Base-by-base conservation (phyloP, 2,329 filamentous ascomycete genomes). In the Dactylella cylindrospora region DNA sequence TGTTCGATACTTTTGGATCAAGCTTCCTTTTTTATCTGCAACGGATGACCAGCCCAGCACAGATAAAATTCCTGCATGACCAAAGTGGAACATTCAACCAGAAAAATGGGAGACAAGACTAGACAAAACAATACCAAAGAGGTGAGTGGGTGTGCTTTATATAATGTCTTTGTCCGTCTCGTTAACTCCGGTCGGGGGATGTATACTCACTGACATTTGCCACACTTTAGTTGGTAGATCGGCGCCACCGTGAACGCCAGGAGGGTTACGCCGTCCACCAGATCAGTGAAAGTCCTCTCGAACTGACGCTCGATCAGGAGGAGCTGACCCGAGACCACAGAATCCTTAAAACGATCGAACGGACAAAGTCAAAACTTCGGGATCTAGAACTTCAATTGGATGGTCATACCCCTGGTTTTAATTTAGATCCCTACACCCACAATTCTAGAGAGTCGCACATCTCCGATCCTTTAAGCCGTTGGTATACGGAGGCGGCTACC, bases 61-160 rank as follows among this genome's bases (percentile, higher is more conserved):
- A 57, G 35, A 49, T 49, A 57, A 47, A 32, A 47, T 41, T 45
- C 29, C 22, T 50, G 40, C 35, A 36, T 44, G 20, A 35, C 44
- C 36, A 57, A 44, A 57, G 20, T 36, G 38, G 23, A 44, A 49
- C 38, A 19, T 33, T 36, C 12, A 45, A 33, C 36, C 43, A 49
- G 51, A 55, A n/a, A n/a, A n/a, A 55, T 41, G 44, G 32, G 36
- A 29, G 20, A 50, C 29, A 22, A 31, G 38, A 23, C 29, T 43
- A 44, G 32, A 35, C 52, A 25, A 45, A 17, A 29, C 20, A 55
- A 12, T 23, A n/a, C n/a, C n/a, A n/a, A n/a, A n/a, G 31, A 47
- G 44, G 52, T 57, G 38, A 57, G 52, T 50, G 31, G 31, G 15
- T 41, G 36, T n/a, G n/a, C n/a, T n/a, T n/a, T n/a, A n/a, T n/a